Conservation (phyloP, 805 yeast genomes). For the Candida odintsovae region DNA sequence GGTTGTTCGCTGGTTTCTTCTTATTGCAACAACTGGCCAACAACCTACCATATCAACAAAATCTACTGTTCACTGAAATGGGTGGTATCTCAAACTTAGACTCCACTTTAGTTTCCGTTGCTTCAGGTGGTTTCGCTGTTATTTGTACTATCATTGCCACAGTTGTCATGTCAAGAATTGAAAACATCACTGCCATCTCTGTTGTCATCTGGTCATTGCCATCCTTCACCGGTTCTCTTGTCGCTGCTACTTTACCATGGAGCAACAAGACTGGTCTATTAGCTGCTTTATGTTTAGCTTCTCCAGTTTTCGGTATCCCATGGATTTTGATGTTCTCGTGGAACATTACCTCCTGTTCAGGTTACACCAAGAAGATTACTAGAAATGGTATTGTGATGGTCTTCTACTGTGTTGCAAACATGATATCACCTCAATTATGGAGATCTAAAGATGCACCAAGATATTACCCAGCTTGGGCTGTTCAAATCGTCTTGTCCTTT, state of each 20-base stretch:
- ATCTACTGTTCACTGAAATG: conserved; percentile 39
- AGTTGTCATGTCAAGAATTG: conserved; percentile 17
- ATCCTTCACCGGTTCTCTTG: conserved; percentile 39
- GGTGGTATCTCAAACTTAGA: conserved; percentile 39
- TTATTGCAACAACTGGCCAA: conserved; percentile 48
- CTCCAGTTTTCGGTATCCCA: conserved; percentile 38
- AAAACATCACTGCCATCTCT: conserved; percentile 34
- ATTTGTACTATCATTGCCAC: conserved; percentile 36
- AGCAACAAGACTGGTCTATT: conserved; percentile 38
- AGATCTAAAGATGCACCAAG: conserved; percentile 40
- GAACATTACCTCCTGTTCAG: conserved; percentile 34
- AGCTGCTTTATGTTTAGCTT: conserved; percentile 44
- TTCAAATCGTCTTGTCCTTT: conserved; percentile 50
- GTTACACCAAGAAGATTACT: conserved; percentile 45
- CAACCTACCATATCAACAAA: conserved; percentile 48
- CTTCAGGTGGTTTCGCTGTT: conserved; percentile 45
- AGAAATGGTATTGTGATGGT: conserved; percentile 41
- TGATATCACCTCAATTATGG: conserved; percentile 56
- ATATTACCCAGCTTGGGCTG: conserved; percentile 44
- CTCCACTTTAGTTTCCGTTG: conserved; percentile 50
- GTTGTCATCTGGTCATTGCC: conserved; percentile 36
- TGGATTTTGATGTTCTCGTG: conserved; percentile 34
- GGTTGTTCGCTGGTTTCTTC: conserved; percentile 25
- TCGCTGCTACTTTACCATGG: conserved; percentile 40
- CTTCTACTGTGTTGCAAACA: conserved; percentile 42